These are phyloP conservation scores for Draba incana DNA, from an alignment of 345 rosid genomes.

Conservation along the genomic window DNA sequence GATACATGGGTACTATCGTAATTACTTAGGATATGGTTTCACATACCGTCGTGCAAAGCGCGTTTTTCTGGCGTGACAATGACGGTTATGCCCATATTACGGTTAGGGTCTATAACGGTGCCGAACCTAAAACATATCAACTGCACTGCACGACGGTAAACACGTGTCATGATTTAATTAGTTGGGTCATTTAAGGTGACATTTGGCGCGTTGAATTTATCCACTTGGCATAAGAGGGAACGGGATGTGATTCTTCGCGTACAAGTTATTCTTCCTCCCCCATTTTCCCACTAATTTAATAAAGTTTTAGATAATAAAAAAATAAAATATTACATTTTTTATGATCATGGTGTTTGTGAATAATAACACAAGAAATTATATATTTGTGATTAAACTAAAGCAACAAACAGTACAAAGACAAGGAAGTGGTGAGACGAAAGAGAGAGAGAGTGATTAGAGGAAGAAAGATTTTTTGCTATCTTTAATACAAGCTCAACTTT, in stretches of 20 bases:
- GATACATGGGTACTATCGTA: conserved; percentile 8
- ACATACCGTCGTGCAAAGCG: conserved; percentile 36
- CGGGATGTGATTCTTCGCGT: conserved; percentile 32
- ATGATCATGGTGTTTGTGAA: no score
- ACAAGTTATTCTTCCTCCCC: conserved; percentile 27
- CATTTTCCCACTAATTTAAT: conserved; percentile 34
- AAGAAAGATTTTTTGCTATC: no score
- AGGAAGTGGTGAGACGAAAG: no score
- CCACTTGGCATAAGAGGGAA: conserved; percentile 37
- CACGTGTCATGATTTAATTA: not conserved
- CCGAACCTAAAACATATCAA: conserved; percentile 19
- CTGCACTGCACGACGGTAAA: conserved; percentile 33
- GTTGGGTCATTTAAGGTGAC: conserved; percentile 11
- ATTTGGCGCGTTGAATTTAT: conserved; percentile 19
- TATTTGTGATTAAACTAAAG: no score
- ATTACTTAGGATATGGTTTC: not conserved
- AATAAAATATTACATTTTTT: no score
- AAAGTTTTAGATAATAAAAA: not conserved
- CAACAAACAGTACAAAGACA: no score
- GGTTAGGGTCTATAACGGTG: conserved; percentile 35
- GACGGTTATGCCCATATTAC: conserved; percentile 30
- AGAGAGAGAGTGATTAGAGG: no score
- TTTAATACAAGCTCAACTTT: no score
- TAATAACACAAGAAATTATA: no score
- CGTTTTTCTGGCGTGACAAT: conserved; percentile 2